Evolutionary conservation across 176 grass and related monocot species (phyloP), one percentile per base, ranked within the genome.

Genomic region (Zoysia japonica): DNA sequence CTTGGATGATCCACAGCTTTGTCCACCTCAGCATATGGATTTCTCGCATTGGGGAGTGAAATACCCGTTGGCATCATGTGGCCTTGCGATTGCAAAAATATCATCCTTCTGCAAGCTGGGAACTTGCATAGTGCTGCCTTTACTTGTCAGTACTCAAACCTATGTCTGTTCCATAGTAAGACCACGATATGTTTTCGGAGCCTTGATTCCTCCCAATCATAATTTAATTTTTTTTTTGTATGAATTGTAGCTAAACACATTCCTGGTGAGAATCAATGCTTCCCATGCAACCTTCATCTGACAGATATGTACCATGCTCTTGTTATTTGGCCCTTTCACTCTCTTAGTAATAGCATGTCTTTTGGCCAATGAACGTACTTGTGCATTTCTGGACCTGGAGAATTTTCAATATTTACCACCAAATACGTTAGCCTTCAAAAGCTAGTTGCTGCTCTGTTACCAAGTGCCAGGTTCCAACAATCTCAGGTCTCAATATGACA

Each of bases 71-170:
- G 46, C 50, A 38, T 68, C 68, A 55, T 69, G 52, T 4, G 2
- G 14, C 28, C 76, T 2, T 7, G 16, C 9, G 2, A 44, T 63
- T 56, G n/a, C 28, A 78, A 38, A 47, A 75, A 20, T 53, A 19
- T 76, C 17, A 9, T 19, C 51, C 61, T 8, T 74, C 68, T 80
- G 28, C 54, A 48, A 80, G 63, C 65, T 78, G 54, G 55, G 43
- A 79, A 68, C 41, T 82, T 84, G 76, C 35, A 38, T 40, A 44
- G 17, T 17, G 17, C n/a, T 76, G 47, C 44, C 3, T 55, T 62
- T n/a, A 51, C 40, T 16, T 66, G 36, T 13, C 65, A 44, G 5
- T 79, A 36, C 20, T 36, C 20, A 55, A 65, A 80, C 11, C 20
- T 16, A 35, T 60, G 50, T 35, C 2, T 68, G 12, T 64, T 64